These are phyloP conservation scores for Xerocomellus intermedius DNA, from an alignment of 768 basidiomycete genomes.

Conservation along the genomic window DNA sequence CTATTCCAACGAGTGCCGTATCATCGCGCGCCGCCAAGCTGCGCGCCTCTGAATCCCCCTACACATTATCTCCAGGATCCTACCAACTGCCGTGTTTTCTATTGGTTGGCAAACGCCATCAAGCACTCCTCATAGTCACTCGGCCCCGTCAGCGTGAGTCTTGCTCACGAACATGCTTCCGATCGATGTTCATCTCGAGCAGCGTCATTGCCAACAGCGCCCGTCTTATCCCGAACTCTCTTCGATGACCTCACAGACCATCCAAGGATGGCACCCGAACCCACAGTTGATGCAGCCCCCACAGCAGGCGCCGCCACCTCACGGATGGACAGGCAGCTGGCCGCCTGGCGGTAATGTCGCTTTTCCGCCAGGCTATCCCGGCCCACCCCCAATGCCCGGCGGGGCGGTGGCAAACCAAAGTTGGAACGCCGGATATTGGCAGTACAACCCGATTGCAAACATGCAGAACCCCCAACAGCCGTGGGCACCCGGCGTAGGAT, in stretches of 20 bases:
- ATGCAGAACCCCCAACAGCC: conserved; percentile 26
- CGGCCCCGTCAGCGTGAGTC: conserved; percentile 2
- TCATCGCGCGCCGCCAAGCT: not conserved
- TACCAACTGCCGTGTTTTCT: not conserved
- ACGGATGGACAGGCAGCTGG: conserved; percentile 40
- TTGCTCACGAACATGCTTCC: not conserved
- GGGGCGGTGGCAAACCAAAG: conserved; percentile 41
- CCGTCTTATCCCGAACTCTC: not conserved
- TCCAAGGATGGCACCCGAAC: conserved; percentile 34
- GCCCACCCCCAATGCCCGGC: conserved; percentile 56
- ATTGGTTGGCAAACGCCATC: not conserved
- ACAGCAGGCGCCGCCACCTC: conserved; percentile 20
- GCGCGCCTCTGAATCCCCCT: not conserved
- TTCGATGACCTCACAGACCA: conserved; percentile 24
- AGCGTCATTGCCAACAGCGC: not conserved
- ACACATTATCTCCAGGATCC: conserved; percentile 5
- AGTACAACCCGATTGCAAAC: conserved; percentile 43
- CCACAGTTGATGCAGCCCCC: conserved; percentile 33
- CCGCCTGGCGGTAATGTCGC: conserved; percentile 29
- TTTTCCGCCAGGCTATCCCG: conserved; percentile 37
- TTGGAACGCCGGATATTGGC: conserved; percentile 58
- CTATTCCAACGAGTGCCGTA: not conserved
- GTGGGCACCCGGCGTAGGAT: conserved; percentile 35
- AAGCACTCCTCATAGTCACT: not conserved
- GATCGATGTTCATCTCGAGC: conserved; percentile 11